Conservation (phyloP, 192 early-diverging fungal genomes). For the Funneliformis mosseae region DNA sequence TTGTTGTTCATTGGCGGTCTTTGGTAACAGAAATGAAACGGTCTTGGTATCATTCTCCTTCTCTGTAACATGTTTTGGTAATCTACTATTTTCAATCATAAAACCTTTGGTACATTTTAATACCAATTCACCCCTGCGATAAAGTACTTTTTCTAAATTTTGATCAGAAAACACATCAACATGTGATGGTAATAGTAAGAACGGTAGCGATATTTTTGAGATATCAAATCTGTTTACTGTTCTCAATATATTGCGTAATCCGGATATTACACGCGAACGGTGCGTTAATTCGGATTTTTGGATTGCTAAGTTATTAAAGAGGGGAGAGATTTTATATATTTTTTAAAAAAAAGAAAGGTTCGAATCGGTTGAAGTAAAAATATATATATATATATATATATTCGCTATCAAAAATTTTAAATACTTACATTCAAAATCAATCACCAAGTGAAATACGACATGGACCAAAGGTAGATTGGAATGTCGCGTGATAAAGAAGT, state of each 20-base stretch:
- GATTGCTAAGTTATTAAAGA: constrained; percentile 7
- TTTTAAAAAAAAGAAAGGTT: too few species aligned
- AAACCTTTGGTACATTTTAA: constrained; percentile 58
- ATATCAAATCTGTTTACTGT: constrained; percentile 66
- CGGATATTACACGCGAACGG: constrained; percentile 35
- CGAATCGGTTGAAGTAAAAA: neutral
- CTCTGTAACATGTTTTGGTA: constrained; percentile 47
- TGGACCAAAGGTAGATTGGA: constrained; percentile 77
- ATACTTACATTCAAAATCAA: constrained; percentile 55
- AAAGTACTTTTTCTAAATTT: constrained; percentile 45
- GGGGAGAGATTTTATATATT: neutral
- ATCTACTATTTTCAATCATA: constrained; percentile 57
- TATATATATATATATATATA: neutral
- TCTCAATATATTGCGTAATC: constrained; percentile 67
- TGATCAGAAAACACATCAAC: constrained; percentile 41
- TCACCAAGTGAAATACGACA: constrained; percentile 74
- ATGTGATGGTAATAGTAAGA: constrained; percentile 59
- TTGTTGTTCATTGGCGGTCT: constrained; percentile 43
- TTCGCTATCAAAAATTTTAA: neutral
- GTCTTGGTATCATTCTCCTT: constrained; percentile 49
- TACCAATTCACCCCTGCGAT: constrained; percentile 50
- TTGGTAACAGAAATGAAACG: constrained; percentile 57
- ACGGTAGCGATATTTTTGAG: constrained; percentile 60
- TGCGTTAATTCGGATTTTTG: constrained; percentile 25
- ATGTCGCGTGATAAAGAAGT: constrained; percentile 76